Evolutionary conservation across 768 basidiomycete species (phyloP).

Genomic region (Gymnopilus junonius): DNA sequence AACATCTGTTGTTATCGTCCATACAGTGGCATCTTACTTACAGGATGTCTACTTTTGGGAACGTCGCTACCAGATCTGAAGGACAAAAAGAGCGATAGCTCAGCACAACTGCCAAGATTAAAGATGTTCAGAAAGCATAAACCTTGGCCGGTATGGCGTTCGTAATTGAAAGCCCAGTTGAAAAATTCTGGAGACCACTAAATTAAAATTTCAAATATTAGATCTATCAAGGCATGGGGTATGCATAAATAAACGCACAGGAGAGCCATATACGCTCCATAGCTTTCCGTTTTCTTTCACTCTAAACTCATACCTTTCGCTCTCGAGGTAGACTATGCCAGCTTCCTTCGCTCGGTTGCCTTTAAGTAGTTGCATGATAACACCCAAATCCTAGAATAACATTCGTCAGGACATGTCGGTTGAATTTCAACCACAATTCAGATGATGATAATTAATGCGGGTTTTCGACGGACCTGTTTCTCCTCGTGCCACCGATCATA

Average conservation of each 20-base stretch:
- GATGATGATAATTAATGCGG: not conserved
- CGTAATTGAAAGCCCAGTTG: slow-evolving; percentile 60
- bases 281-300: slow-evolving; percentile 39
- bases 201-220: no score
- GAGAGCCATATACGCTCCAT: slow-evolving; percentile 74
- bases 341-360: slow-evolving; percentile 37
- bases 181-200: slow-evolving; percentile 53
- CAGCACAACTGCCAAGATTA: no score
- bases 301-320: slow-evolving; percentile 46
- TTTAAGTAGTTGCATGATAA: slow-evolving; percentile 36
- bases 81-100: no score
- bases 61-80: slow-evolving; percentile 32
- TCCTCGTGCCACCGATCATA: slow-evolving; percentile 32
- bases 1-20: not conserved
- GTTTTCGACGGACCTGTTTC: slow-evolving; percentile 34
- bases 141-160: slow-evolving; percentile 40
- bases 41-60: slow-evolving; percentile 49
- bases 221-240: no score
- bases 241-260: slow-evolving; percentile 49
- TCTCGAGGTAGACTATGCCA: slow-evolving; percentile 62
- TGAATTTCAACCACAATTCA: not conserved
- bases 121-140: no score
- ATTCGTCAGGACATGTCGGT: not conserved
- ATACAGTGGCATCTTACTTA: slow-evolving; percentile 20
- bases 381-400: slow-evolving; percentile 19